A percentile compares a stretch with the other conserved stretches of the same genome.
These are phyloP conservation scores for Triticum urartu DNA, from an alignment of 176 grass and related monocot species.

Conservation along the genomic window DNA sequence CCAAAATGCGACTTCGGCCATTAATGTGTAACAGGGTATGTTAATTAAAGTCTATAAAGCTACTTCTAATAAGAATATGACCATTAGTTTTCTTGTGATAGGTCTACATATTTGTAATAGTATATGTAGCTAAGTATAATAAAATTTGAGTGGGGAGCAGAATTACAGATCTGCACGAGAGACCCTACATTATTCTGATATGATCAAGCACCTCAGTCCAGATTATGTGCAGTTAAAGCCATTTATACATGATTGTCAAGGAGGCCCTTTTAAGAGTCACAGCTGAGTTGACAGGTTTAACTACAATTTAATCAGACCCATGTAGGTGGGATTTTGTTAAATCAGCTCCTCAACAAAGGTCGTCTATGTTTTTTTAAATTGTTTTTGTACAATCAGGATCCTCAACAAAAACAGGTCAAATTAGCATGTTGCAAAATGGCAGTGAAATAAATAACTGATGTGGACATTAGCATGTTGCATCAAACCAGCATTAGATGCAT, in stretches of 20 bases:
- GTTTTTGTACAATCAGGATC: neutral
- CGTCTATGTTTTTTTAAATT: neutral
- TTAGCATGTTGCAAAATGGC: neutral
- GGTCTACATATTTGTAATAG: neutral
- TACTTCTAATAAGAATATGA: neutral
- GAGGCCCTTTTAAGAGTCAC: neutral
- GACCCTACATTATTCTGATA: constrained; percentile 5
- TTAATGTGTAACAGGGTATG: neutral
- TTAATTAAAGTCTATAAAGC: neutral
- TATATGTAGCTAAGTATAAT: neutral
- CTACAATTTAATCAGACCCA: constrained; percentile 11
- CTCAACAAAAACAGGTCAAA: neutral
- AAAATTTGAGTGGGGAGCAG: neutral
- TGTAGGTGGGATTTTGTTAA: neutral
- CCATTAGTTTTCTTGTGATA: neutral
- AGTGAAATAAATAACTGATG: neutral
- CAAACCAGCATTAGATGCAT: constrained; percentile 1
- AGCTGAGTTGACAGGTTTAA: constrained; percentile 1
- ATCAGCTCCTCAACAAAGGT: neutral
- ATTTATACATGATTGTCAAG: neutral
- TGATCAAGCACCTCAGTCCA: neutral
- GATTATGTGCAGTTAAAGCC: neutral
- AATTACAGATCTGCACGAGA: neutral
- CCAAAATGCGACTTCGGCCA: neutral
- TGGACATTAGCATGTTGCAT: constrained; percentile 3